A percentile compares a stretch with the other conserved stretches of the same genome.
Conservation (phyloP, 257 asterid genomes). For the Coffea canephora region DNA sequence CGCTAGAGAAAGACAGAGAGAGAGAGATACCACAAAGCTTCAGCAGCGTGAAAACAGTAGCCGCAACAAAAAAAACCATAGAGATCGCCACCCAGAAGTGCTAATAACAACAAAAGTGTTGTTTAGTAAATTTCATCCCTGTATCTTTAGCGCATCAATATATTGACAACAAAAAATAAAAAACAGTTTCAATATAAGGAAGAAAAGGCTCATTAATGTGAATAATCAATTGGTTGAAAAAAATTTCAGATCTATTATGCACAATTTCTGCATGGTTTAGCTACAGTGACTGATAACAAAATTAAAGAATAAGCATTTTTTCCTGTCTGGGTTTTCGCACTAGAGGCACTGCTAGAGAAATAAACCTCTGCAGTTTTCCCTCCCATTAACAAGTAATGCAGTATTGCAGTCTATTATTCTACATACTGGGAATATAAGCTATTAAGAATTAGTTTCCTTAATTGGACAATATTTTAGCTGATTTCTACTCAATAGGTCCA, state of each 20-base stretch:
- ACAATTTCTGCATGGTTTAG: background rate
- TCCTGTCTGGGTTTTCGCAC: background rate
- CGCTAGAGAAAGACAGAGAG: constrained; percentile 12
- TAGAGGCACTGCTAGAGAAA: background rate
- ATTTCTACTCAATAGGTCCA: background rate
- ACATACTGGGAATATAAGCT: background rate
- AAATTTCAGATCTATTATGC: background rate
- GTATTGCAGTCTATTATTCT: background rate
- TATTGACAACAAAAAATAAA: background rate
- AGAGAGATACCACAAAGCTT: constrained; percentile 75
- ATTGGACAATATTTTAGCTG: constrained; percentile 2
- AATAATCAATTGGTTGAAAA: too few relatives aligned
- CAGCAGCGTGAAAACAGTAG: constrained; percentile 90
- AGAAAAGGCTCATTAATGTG: background rate
- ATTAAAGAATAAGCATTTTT: background rate
- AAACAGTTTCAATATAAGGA: background rate
- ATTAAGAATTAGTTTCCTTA: background rate
- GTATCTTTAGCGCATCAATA: constrained; percentile 9
- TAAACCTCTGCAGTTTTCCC: background rate
- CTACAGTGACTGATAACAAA: background rate
- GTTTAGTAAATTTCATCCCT: constrained; percentile 24
- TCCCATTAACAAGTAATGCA: background rate
- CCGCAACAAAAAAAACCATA: constrained; percentile 94
- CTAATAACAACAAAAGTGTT: constrained; percentile 42
- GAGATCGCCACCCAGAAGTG: constrained; percentile 99